Base-by-base conservation (phyloP, 352 stramenopile species). In the Phytophthora boehmeriae region DNA sequence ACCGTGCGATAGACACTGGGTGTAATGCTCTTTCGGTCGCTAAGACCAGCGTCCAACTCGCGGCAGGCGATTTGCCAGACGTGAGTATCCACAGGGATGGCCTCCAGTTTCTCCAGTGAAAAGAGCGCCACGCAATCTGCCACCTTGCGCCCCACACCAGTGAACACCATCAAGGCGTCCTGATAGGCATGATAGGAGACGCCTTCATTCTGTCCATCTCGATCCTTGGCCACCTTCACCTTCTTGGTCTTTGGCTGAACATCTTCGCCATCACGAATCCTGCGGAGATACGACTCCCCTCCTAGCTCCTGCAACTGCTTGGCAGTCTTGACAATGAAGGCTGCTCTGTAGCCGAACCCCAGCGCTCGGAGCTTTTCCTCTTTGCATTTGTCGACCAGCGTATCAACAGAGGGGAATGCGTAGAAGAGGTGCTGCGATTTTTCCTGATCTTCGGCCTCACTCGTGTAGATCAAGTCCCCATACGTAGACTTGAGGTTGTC, bases 61-160 rank as follows among this genome's bases (percentile, higher is more conserved):
- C 88, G 84, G 14, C 89, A 90, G n/a, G 93, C 93, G 71, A 99
- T 98, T 30, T 97, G 90, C 91, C 93, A 97, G 23, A 99, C 93
- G 70, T 99, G 97, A 23, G 96, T 97, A 73, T 99, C 97, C 1
- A 99, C 96, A 1, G 97, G 97, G 52, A 99, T 98, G 5, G 91
- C 83, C 27, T 96, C 87, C 22, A 90, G 66, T 53, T 96, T 88
- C 48, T 97, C 92, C 16, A 99, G 65, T 4, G 93, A 97, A 70
- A 99, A 99, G 5, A 99, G 87, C 28, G 91, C 96, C 8, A 99
- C 89, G 68, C 97, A 99, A 74, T 99, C 97, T 1, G 97, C 97
- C 2, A 99, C 97, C 75, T 99, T 99, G 16, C 79, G 74, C 1
- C 96, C 96, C 5, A 98, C 93, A 8, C 96, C 96, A 22, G 67